Percentiles rank a stretch among this genome's conserved stretches.
These are phyloP conservation scores for Microdochium paspali DNA, from an alignment of 2,329 filamentous ascomycete species.

Conservation along the genomic window DNA sequence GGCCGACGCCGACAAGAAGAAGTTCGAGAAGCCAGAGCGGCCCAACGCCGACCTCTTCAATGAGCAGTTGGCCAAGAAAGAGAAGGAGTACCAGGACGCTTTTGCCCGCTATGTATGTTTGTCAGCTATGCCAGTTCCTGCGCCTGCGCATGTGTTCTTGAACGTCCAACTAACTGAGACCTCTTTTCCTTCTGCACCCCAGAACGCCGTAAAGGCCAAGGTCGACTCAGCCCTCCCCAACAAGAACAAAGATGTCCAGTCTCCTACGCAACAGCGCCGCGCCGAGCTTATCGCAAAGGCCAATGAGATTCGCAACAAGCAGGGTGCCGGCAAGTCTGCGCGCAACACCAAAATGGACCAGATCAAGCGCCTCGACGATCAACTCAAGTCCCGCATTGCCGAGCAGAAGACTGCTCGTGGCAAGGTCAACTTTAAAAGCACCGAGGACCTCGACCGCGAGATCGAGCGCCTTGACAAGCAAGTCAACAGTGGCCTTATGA, in stretches of 20 bases:
- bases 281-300: slow-evolving; percentile 77
- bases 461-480: slow-evolving; percentile 74
- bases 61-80: slow-evolving; percentile 64
- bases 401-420: slow-evolving; percentile 81
- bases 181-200: slow-evolving; percentile 4
- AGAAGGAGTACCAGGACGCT: slow-evolving; percentile 75
- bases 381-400: slow-evolving; percentile 72
- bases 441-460: slow-evolving; percentile 78
- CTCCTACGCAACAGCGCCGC: slow-evolving; percentile 71
- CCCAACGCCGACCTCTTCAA: slow-evolving; percentile 84
- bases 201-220: slow-evolving; percentile 85
- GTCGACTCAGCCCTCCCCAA: slow-evolving; percentile 72
- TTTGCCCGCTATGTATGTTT: slow-evolving; percentile 46
- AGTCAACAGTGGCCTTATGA: slow-evolving; percentile 85
- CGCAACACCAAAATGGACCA: slow-evolving; percentile 74
- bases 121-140: not conserved
- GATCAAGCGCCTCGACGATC: slow-evolving; percentile 85
- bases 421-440: slow-evolving; percentile 76
- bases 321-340: slow-evolving; percentile 77
- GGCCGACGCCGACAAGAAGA: slow-evolving; percentile 35
- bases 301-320: slow-evolving; percentile 76
- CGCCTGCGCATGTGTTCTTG: not conserved
- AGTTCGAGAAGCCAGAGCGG: slow-evolving; percentile 76
- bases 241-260: slow-evolving; percentile 69
- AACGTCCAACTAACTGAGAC: not conserved